Percentiles rank a stretch among this genome's conserved stretches.
phyloP scores from a whole-genome alignment of 441 rosid species.

The Sinapis alba region DNA sequence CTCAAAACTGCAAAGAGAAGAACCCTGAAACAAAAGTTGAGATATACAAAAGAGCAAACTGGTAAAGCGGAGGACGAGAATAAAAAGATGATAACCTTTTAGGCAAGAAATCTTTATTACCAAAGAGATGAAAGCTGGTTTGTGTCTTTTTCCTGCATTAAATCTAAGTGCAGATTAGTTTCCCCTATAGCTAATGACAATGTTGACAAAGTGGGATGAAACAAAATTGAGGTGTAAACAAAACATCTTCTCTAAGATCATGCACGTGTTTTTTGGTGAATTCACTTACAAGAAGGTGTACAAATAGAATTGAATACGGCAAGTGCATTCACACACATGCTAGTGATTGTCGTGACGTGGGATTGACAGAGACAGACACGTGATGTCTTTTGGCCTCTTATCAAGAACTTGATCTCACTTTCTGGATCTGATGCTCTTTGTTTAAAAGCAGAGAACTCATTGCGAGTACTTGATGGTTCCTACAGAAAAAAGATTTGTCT shows the following conservation, averaged over 20 bases:
- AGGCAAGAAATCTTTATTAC: constrained; percentile 24
- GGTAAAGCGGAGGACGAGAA: constrained; percentile 24
- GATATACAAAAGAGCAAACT: constrained; percentile 21
- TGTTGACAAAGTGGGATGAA: constrained; percentile 15
- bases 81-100: constrained; percentile 16
- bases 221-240: constrained; percentile 16
- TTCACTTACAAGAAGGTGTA: constrained; percentile 2
- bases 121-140: constrained; percentile 29
- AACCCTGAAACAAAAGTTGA: constrained; percentile 33
- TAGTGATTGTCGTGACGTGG: constrained; percentile 26
- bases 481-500: constrained; percentile 1
- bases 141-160: constrained; percentile 24
- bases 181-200: constrained; percentile 15
- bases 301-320: constrained; percentile 22
- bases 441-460: neutral
- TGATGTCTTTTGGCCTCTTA: constrained; percentile 33
- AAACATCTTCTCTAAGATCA: constrained; percentile 1
- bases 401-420: constrained; percentile 27
- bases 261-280: neutral
- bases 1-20: constrained; percentile 30
- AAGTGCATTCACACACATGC: neutral
- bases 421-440: constrained; percentile 6
- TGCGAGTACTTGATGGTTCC: neutral
- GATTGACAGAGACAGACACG: constrained; percentile 37
- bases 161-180: constrained; percentile 8